Evolutionary conservation across 441 rosid genomes (phyloP).

Genomic region (Melianthus villosus): DNA sequence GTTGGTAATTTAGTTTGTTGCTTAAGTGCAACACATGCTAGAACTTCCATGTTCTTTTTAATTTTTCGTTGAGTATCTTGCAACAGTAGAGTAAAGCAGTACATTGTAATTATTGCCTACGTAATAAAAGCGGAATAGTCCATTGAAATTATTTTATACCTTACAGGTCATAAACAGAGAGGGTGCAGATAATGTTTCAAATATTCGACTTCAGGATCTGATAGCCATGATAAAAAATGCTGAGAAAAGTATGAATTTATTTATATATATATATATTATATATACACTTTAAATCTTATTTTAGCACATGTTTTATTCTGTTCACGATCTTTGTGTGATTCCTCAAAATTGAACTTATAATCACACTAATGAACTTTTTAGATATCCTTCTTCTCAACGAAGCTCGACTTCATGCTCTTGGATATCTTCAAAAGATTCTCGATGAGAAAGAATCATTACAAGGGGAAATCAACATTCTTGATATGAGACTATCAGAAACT

Average conservation of each 20-base stretch:
- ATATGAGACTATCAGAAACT: constrained; percentile 65
- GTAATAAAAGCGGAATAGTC: neutral
- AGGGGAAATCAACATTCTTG: constrained; percentile 50
- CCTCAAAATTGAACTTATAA: constrained; percentile 1
- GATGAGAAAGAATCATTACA: constrained; percentile 62
- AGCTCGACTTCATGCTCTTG: constrained; percentile 63
- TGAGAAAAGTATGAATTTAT: constrained; percentile 47
- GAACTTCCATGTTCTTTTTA: too few relatives aligned
- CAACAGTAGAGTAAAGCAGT: neutral
- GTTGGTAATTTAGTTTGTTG: too few relatives aligned
- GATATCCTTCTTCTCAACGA: constrained; percentile 76
- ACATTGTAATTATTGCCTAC: neutral
- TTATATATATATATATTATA: constrained; percentile 7
- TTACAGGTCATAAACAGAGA: constrained; percentile 32
- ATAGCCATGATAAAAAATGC: constrained; percentile 65
- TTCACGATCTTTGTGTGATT: neutral
- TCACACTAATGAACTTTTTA: constrained; percentile 14
- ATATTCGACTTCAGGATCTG: constrained; percentile 45
- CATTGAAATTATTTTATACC: constrained; percentile 6
- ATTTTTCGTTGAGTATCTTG: too few relatives aligned
- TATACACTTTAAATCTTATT: constrained; percentile 4
- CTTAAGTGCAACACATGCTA: too few relatives aligned
- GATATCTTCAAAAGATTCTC: constrained; percentile 50
- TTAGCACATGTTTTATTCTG: neutral
- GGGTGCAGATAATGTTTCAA: constrained; percentile 29